These are phyloP conservation scores for Juncus effusus DNA, from an alignment of 176 grass and related monocot genomes.

Conservation along the genomic window DNA sequence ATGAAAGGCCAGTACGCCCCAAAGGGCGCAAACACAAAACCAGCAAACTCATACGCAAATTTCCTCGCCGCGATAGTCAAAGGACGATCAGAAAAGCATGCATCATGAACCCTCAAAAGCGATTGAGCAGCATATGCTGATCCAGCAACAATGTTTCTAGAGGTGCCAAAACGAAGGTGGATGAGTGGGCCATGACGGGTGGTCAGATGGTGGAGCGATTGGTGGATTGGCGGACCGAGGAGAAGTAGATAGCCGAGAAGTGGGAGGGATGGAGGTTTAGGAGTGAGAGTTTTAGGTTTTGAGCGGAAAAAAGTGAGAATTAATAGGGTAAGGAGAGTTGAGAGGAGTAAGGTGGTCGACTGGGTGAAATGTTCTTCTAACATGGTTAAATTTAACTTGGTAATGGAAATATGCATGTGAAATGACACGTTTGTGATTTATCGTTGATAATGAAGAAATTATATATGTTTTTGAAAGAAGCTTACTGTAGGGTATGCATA, in stretches of 20 bases:
- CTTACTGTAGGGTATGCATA: too few species aligned
- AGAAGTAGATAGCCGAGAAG: slow-evolving; percentile 76
- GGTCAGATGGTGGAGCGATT: slow-evolving; percentile 44
- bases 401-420: too few species aligned
- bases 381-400: too few species aligned
- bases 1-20: slow-evolving; percentile 70
- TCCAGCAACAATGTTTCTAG: slow-evolving; percentile 47
- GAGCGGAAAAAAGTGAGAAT: not conserved
- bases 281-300: slow-evolving; percentile 19
- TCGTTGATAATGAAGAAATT: too few species aligned
- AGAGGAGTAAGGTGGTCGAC: slow-evolving; percentile 21
- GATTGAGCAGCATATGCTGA: slow-evolving; percentile 29
- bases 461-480: too few species aligned
- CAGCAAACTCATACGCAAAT: slow-evolving; percentile 47
- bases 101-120: slow-evolving; percentile 45
- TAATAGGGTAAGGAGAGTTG: not conserved
- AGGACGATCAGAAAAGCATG: slow-evolving; percentile 57
- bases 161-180: slow-evolving; percentile 45
- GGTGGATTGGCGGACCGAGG: slow-evolving; percentile 47
- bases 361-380: slow-evolving; percentile 19
- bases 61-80: slow-evolving; percentile 31
- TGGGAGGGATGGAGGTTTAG: slow-evolving; percentile 46
- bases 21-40: slow-evolving; percentile 66
- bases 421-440: too few species aligned
- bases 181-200: slow-evolving; percentile 32